Evolutionary conservation across 2,329 filamentous ascomycete genomes (phyloP).

Genomic region (Colletotrichum brevisporum): DNA sequence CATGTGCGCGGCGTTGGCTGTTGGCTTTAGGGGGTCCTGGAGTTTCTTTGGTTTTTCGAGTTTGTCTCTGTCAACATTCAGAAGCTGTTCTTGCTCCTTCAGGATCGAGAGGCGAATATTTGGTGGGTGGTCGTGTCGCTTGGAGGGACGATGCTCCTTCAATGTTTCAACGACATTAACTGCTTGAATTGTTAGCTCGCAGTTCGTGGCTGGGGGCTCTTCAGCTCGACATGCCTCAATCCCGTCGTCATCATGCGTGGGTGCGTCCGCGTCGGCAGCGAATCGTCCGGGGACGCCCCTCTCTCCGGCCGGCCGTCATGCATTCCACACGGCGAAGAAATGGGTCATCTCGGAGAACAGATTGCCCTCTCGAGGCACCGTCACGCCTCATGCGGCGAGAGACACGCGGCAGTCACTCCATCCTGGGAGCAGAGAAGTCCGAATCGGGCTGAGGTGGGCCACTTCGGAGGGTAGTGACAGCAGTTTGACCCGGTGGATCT

Average conservation of each 20-base stretch:
- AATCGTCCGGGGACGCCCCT: conserved; percentile 1
- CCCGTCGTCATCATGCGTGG: not conserved
- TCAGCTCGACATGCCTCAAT: not conserved
- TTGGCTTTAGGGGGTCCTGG: not conserved
- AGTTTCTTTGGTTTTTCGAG: not conserved
- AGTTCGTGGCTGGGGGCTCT: not conserved
- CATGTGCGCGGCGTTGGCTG: not conserved
- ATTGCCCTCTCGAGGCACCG: not conserved
- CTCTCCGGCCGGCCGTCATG: not conserved
- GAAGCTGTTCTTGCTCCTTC: not conserved
- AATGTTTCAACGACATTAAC: not conserved
- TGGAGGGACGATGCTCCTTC: too few species aligned
- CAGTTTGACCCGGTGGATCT: not conserved
- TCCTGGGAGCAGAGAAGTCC: not conserved
- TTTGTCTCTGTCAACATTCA: not conserved
- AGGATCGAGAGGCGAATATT: too few species aligned
- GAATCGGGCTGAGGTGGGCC: not conserved
- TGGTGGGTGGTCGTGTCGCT: too few species aligned
- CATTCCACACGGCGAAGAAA: not conserved
- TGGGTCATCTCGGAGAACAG: not conserved
- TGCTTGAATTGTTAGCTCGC: not conserved
- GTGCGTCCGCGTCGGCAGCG: conserved; percentile 6
- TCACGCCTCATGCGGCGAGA: conserved; percentile 2
- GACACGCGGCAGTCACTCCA: conserved; percentile 17
- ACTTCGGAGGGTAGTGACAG: not conserved